Base-by-base conservation (phyloP, 1,284 basidiomycete genomes). In the Naganishia cerealis region DNA sequence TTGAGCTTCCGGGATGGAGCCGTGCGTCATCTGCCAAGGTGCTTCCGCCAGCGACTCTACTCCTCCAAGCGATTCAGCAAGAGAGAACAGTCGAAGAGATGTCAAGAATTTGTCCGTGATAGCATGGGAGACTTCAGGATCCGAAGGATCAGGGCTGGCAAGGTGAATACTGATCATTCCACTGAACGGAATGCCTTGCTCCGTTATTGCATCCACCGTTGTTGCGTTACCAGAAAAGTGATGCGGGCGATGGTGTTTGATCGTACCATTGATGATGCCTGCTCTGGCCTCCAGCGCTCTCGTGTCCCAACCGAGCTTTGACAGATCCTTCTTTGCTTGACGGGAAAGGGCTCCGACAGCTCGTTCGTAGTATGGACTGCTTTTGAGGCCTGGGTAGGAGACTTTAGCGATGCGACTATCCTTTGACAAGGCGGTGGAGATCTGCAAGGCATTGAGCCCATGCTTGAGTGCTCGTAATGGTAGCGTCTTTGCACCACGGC, bases 11-110 rank as follows among this genome's bases (percentile, higher is more conserved):
- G 91, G 89, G 59, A 94, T 86, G 59, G 85, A 85, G 12, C 74
- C 73, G 72, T 81, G 80, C 7, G 92, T 94, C 90, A 96, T 94
- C 75, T 83, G 83, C 55, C 87, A 87, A 0, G 91, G 91, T 50
- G 90, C 85, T 80, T 95, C 92, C 8, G 90, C 90, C 61, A 96
- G 81, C 77, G 87, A 89, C 84, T 98, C 94, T 16, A 96, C 91
- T 0, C 94, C 94, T 2, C 94, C 94, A 6, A 97, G 81, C 57
- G 87, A 89, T 83, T 96, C 94, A 2, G 94, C 94, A 18, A 98
- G 84, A 15, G 88, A 87, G 77, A 96, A 94, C 55, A 95, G 77
- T 52, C 86, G 80, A 40, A 88, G 84, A 1, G 85, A 79, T 0
- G 85, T 86, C 65, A 96, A 81, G 83, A 97, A 93, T 72, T 78